Base-by-base conservation (phyloP, 768 basidiomycete species). In the Leucocoprinus sp. region DNA sequence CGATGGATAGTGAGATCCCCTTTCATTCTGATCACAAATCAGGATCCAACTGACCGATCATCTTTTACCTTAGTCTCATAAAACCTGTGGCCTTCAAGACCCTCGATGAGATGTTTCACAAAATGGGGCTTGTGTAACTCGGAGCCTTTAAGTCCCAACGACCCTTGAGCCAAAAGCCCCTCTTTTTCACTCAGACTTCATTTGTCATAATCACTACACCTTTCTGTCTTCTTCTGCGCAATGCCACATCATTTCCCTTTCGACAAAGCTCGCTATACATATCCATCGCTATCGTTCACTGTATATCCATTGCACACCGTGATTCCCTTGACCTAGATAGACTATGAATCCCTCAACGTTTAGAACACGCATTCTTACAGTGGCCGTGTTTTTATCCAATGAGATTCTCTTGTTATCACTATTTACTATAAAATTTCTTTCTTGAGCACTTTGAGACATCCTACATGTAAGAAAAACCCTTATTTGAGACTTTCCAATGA, bases 71-170 rank as follows among this genome's bases (percentile, higher is more conserved):
- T 51, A 93, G 92, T 57, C 75, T 95, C 15, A 89, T 96, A 47
- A 97, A 97, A 62, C 93, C 93, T 8, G 91, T 97, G 15, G 87
- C 88, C n/a, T 87, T 97, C 67, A 90, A 84, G 57, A 91, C 83
- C 12, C 64, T 97, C 15, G 84, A 93, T 45, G 78, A 82, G 53
- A 86, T 87, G 78, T 88, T 91, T 58, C 72, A 73, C 45, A 83
- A 77, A 62, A 68, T 90, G 34, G 83, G 84, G 21, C 65, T 72
- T 18, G 58, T 65, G 48, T 67, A 55, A 60, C 6, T 5, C 31
- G 4, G 4, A 12, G 14, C 11, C 5, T 5, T 31, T 14, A n/a
- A 31, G 31, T 14, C 31, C n/a, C 31, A n/a, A 8, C 11, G 4
- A 12, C 31, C n/a, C n/a, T 12, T 31, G 35, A 37, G 19, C 35